Evolutionary conservation across 305 asterid species (phyloP), one percentile per base, ranked within the genome.

Genomic region (Solanum hybrid): DNA sequence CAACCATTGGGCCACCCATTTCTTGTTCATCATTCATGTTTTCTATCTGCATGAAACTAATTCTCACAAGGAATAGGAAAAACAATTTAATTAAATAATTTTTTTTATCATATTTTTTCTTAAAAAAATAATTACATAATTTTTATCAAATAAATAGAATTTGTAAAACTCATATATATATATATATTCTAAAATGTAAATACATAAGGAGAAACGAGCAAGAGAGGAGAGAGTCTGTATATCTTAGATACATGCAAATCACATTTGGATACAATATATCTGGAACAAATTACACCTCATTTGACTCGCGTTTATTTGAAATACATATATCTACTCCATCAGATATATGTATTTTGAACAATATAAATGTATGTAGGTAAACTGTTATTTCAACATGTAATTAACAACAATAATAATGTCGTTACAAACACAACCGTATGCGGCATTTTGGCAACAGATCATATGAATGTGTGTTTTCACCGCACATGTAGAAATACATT

Each of bases 1-100:
- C 89, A 87, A 87, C 89, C 64, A 46, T 83, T 26, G 64, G 73
- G 36, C 87, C 87, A 83, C 87, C 28, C 39, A 29, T 83, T 83
- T 83, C 18, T 18, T 83, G 18, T 78, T 13, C 37, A 86, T 57
- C 77, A 86, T 24, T 86, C 40, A 29, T 61, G 73, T 18, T 33
- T 29, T 86, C 57, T 40, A 16, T 14, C 61, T 79, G 34, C 86
- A 79, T 79, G 86, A 29, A 37, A 37, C 0, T 78, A 36, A 9
- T 33, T 76, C 2, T 4, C 2, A 5, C 1, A 20, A 35, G 42
- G 1, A 33, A 33, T 18, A 33, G 29, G 20, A 13, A 26, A 71
- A 71, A 4, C 29, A n/a, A 11, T 4, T n/a, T 67, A n/a, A 67
- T 67, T 67, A 10, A 2, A 24, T 2, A 69, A 69, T 4, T 10